Conservation (phyloP, 2,329 filamentous ascomycete genomes). For the Fusarium annulatum region DNA sequence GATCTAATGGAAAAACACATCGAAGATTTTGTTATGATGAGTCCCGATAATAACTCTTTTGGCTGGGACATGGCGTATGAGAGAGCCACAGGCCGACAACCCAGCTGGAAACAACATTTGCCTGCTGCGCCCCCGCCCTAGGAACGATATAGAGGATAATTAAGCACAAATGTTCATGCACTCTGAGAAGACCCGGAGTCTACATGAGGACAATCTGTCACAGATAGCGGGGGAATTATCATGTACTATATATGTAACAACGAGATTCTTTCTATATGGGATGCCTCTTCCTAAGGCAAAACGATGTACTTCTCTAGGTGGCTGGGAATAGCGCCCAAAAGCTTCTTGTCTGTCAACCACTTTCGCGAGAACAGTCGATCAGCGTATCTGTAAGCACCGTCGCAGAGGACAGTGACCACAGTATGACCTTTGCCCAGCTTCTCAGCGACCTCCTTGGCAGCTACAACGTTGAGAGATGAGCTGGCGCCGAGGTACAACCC, state of each 20-base stretch:
- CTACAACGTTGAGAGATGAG: constrained; percentile 93
- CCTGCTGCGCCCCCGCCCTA: neutral
- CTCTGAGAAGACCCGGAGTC: neutral
- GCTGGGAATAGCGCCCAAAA: constrained; percentile 83
- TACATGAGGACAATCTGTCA: neutral
- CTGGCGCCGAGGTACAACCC: constrained; percentile 95
- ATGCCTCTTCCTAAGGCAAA: constrained; percentile 67
- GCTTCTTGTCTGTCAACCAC: constrained; percentile 89
- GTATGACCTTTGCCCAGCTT: constrained; percentile 89
- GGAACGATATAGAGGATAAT: neutral
- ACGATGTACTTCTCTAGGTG: constrained; percentile 95
- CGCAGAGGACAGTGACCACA: constrained; percentile 92
- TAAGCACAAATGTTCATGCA: neutral
- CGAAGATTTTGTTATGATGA: constrained; percentile 44
- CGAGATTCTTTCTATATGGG: constrained; percentile 46
- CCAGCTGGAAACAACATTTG: constrained; percentile 42
- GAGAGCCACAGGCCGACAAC: constrained; percentile 43
- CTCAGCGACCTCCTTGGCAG: constrained; percentile 92
- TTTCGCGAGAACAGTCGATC: constrained; percentile 91
- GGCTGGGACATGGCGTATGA: constrained; percentile 45
- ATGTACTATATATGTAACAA: constrained; percentile 45
- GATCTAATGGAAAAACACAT: constrained; percentile 53
- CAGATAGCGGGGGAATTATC: neutral
- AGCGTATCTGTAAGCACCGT: constrained; percentile 97
- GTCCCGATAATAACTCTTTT: constrained; percentile 4